Percentiles rank a stretch among this genome's conserved stretches.
These are phyloP conservation scores for Pugionium cornutum DNA, from an alignment of 345 rosid genomes.

Conservation along the genomic window DNA sequence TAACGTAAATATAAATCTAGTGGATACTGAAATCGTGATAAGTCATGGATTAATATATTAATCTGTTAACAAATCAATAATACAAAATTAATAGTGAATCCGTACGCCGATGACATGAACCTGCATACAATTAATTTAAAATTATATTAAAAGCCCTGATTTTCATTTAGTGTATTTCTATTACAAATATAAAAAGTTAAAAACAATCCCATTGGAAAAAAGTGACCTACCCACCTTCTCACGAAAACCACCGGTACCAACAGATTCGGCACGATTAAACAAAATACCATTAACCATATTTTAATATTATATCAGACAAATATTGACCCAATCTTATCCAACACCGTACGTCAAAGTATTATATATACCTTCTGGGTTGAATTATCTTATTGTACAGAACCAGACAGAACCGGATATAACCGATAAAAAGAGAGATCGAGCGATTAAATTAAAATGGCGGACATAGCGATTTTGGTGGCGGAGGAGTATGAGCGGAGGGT, in stretches of 20 bases:
- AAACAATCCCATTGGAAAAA: not conserved
- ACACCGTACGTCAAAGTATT: constrained; percentile 11
- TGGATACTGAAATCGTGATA: not conserved
- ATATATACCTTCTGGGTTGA: constrained; percentile 21
- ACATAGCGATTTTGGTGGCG: constrained; percentile 42
- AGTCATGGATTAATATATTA: not conserved
- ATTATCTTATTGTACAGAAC: not conserved
- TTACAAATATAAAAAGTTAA: no score
- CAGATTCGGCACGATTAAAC: constrained; percentile 23
- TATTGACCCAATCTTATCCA: constrained; percentile 36
- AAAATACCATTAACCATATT: constrained; percentile 12
- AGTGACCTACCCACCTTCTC: constrained; percentile 32
- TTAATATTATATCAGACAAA: not conserved
- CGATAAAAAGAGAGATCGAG: not conserved
- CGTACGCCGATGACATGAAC: constrained; percentile 12
- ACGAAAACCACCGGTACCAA: constrained; percentile 31
- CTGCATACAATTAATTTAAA: not conserved
- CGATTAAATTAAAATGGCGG: constrained; percentile 23
- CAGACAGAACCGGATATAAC: constrained; percentile 31
- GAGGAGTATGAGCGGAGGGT: constrained; percentile 41
- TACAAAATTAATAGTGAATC: not conserved
- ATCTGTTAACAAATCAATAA: not conserved
- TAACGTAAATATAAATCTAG: no score
- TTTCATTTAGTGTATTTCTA: no score
- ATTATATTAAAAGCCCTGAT: not conserved